phyloP scores from a whole-genome alignment of 192 early-diverging fungal species.

The Mortierella alpina region DNA sequence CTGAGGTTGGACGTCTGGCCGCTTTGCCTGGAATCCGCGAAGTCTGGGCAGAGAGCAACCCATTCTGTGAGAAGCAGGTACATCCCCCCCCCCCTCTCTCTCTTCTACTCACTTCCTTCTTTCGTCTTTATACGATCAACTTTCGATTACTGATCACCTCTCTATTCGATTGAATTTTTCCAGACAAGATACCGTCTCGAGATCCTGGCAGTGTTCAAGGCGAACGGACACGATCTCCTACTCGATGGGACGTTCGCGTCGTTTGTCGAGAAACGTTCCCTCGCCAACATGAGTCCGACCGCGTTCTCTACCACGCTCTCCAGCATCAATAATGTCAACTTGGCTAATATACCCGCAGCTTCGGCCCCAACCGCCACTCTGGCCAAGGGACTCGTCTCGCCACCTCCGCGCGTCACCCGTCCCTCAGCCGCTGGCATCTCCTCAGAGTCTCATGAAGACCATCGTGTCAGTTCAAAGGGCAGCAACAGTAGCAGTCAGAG shows the following conservation, averaged over 20 bases:
- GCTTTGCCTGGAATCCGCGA: constrained; percentile 61
- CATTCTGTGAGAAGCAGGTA: constrained; percentile 62
- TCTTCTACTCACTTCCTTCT: constrained; percentile 7
- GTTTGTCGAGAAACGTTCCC: constrained; percentile 52
- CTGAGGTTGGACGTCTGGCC: constrained; percentile 61
- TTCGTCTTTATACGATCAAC: constrained; percentile 4
- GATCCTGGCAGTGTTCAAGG: constrained; percentile 55
- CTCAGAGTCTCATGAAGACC: neutral
- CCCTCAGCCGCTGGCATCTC: neutral
- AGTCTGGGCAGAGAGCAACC: constrained; percentile 66
- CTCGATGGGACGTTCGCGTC: constrained; percentile 60
- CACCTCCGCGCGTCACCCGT: neutral
- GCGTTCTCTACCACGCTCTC: constrained; percentile 20
- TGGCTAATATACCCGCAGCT: constrained; percentile 42
- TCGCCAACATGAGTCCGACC: constrained; percentile 26
- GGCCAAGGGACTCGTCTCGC: constrained; percentile 17
- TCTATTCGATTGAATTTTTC: neutral
- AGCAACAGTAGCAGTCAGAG: neutral
- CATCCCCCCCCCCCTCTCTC: too few relatives aligned
- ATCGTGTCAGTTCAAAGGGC: neutral
- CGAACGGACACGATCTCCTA: constrained; percentile 51
- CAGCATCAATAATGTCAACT: constrained; percentile 30
- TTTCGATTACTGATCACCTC: neutral
- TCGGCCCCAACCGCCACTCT: constrained; percentile 11
- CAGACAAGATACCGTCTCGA: constrained; percentile 58